A percentile compares a stretch with the other conserved stretches of the same genome.
phyloP scores from a whole-genome alignment of 306 rosid species.

The Astragalus glycyphyllos region DNA sequence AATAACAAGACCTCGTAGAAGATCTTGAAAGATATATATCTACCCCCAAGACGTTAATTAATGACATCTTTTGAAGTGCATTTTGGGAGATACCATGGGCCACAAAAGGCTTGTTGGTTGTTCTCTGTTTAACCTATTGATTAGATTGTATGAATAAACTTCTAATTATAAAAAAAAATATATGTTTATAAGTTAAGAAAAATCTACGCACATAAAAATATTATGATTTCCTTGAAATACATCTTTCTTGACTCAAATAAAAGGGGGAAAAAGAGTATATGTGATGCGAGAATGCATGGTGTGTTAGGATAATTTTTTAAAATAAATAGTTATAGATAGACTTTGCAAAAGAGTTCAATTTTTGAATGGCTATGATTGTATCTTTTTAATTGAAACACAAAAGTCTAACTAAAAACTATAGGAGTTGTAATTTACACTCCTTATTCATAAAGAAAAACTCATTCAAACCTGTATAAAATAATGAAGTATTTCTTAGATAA shows the following conservation, averaged over 20 bases:
- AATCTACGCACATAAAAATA: neutral
- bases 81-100: no score
- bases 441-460: neutral
- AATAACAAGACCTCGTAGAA: no score
- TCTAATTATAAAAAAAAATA: no score
- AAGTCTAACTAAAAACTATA: neutral
- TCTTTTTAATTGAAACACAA: neutral
- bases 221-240: slow-evolving; percentile 1
- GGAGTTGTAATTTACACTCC: neutral
- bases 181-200: no score
- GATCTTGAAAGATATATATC: no score
- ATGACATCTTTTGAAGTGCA: no score
- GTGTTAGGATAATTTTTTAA: neutral
- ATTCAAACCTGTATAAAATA: neutral
- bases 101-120: no score
- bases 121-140: no score
- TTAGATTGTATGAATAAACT: no score
- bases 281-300: neutral
- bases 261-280: neutral
- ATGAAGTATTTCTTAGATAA: neutral
- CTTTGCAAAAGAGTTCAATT: no score
- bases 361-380: neutral
- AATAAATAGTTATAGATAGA: neutral
- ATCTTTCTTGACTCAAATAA: slow-evolving; percentile 2
- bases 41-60: no score